Evolutionary conservation across 345 rosid genomes (phyloP).

Genomic region (Anastatica hierochuntica): DNA sequence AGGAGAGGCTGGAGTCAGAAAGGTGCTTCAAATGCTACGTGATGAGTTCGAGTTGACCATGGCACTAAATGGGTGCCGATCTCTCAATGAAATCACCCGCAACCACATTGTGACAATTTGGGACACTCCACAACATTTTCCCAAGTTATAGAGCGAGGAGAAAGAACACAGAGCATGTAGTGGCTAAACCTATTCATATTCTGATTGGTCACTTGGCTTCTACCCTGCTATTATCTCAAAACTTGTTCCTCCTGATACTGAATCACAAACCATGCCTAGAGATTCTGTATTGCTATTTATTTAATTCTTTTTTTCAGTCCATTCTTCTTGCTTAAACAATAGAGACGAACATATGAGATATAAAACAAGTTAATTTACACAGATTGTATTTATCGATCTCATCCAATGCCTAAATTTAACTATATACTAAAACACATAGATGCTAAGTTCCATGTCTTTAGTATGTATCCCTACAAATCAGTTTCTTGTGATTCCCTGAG

Average conservation of each 20-base stretch:
- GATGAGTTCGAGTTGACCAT: slow-evolving; percentile 87
- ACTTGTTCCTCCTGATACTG: slow-evolving; percentile 13
- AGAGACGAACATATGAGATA: not conserved
- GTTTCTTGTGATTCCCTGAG: too few species aligned
- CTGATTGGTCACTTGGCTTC: slow-evolving; percentile 2
- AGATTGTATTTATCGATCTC: too few species aligned
- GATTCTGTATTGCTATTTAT: slow-evolving; percentile 18
- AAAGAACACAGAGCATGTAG: slow-evolving; percentile 3
- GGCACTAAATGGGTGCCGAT: slow-evolving; percentile 83
- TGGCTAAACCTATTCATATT: slow-evolving; percentile 11
- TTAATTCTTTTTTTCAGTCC: not conserved
- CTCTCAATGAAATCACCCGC: slow-evolving; percentile 77
- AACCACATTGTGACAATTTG: slow-evolving; percentile 60
- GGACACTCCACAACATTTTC: slow-evolving; percentile 41
- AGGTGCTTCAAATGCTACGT: slow-evolving; percentile 69
- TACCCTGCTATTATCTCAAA: not conserved
- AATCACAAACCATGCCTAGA: slow-evolving; percentile 3
- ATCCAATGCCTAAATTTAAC: too few species aligned
- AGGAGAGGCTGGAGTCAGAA: slow-evolving; percentile 72
- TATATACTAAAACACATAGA: not conserved
- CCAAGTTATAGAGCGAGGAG: slow-evolving; percentile 34
- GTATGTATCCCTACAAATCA: too few species aligned
- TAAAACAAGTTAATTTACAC: too few species aligned
- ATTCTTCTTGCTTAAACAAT: slow-evolving; percentile 7
- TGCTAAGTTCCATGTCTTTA: not conserved